Base-by-base conservation (phyloP, 371 early-diverging fungal genomes). In the Mortierella sp. region DNA sequence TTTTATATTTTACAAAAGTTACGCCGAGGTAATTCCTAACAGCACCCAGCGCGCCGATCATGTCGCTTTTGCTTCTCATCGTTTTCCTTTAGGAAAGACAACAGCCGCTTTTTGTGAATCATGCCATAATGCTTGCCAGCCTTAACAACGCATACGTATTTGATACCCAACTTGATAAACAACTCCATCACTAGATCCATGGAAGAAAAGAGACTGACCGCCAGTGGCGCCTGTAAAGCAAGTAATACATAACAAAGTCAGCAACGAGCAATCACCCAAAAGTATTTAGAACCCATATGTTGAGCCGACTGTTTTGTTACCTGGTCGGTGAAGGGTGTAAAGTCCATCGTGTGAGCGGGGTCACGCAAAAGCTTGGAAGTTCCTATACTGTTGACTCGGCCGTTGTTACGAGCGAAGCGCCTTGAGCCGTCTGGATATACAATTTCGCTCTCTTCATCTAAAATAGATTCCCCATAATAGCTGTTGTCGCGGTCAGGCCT, bases 101-200 rank as follows among this genome's bases (percentile, higher is more conserved):
- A 73, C 11, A 96, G 66, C 30, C 88, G 83, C 64, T 94, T 90
- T 84, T 95, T 96, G 75, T 94, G 93, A 52, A 96, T 90, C 68
- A 93, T 86, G 12, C 96, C 95, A 37, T 90, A 88, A 54, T 86
- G 93, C 43, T 85, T 71, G 0, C 95, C 94, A 51, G 90, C 77
- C 58, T 88, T 81, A 6, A 85, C 86, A 20, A 90, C 88, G 73
- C 90, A 90, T 0, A 91, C 85, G 69, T 91, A 91, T 55, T 90
- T 87, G 69, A 90, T 86, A 9, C 92, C 98, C 22, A 97, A 83
- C 74, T 96, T 95, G 68, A 91, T 88, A 78, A 98, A 96, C 70
- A 98, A 78, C 62, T 96, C 96, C 78, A 93, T 87, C 11, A 95
- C 92, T n/a, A 96, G 70, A 61, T 97, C 97, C 88, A 96, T 93